phyloP scores from a whole-genome alignment of 768 basidiomycete species.

The Tulasnella sp. region DNA sequence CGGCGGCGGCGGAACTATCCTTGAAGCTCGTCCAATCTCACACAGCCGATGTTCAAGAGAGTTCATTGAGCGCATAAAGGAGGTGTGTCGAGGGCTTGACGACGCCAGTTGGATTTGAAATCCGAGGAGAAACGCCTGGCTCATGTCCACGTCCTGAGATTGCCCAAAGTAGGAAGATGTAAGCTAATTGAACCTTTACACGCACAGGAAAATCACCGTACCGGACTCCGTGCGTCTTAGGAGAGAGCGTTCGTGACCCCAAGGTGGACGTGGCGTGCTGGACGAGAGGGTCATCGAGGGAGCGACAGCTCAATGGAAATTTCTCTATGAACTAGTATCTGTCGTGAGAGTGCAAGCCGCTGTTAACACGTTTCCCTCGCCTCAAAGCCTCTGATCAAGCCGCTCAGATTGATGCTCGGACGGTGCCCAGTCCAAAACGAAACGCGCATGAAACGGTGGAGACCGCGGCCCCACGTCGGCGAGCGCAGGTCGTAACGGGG shows the following conservation, averaged over 20 bases:
- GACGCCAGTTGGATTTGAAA: background rate
- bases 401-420: background rate
- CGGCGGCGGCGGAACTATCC: background rate
- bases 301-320: background rate
- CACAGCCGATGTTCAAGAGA: background rate
- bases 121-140: background rate
- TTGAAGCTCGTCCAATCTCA: background rate
- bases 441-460: background rate
- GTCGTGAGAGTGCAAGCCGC: background rate
- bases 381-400: background rate
- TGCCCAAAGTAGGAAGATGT: background rate
- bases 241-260: background rate
- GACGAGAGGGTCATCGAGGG: background rate
- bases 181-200: background rate
- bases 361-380: too few species aligned
- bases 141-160: background rate
- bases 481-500: slow-evolving; percentile 3
- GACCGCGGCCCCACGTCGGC: background rate
- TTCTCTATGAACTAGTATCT: background rate
- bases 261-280: background rate
- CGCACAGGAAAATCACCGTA: background rate
- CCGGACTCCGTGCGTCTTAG: background rate
- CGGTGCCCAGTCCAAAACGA: background rate
- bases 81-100: background rate
- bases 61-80: background rate